phyloP scores from a whole-genome alignment of 164 flowering plant species.

The Stephania yunnanensis region DNA sequence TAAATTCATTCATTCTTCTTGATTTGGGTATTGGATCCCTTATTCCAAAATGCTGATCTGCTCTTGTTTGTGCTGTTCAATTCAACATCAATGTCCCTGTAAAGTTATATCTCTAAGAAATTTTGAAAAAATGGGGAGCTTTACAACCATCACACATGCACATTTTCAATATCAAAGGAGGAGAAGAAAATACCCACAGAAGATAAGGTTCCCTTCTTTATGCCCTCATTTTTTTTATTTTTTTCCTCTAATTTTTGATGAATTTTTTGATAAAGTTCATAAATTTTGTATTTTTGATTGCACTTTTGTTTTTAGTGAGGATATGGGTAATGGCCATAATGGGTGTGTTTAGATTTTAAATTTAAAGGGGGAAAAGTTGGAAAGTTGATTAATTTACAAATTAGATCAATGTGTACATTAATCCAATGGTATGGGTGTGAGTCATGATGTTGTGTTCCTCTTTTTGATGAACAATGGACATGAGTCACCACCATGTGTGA shows the following conservation, averaged over 20 bases:
- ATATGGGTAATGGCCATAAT: too few species aligned
- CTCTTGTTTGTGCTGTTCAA: neutral
- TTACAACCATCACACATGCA: neutral
- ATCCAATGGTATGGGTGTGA: neutral
- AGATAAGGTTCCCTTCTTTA: neutral
- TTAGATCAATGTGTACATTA: neutral
- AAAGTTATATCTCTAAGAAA: neutral
- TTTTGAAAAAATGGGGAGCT: neutral
- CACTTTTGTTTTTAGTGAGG: too few species aligned
- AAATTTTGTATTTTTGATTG: too few species aligned
- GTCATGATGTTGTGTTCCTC: neutral
- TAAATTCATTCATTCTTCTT: neutral
- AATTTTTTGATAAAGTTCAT: too few species aligned
- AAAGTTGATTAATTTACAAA: neutral
- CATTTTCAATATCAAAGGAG: neutral
- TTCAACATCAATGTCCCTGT: neutral
- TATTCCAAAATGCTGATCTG: neutral
- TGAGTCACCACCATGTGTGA: neutral
- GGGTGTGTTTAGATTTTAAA: neutral
- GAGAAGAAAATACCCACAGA: neutral
- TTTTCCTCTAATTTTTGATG: too few species aligned
- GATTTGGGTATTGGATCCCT: neutral
- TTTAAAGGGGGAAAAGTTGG: neutral
- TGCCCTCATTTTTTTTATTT: too few species aligned
- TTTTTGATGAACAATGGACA: neutral